phyloP scores from a whole-genome alignment of 768 basidiomycete species.

The Hydnum rufescens region DNA sequence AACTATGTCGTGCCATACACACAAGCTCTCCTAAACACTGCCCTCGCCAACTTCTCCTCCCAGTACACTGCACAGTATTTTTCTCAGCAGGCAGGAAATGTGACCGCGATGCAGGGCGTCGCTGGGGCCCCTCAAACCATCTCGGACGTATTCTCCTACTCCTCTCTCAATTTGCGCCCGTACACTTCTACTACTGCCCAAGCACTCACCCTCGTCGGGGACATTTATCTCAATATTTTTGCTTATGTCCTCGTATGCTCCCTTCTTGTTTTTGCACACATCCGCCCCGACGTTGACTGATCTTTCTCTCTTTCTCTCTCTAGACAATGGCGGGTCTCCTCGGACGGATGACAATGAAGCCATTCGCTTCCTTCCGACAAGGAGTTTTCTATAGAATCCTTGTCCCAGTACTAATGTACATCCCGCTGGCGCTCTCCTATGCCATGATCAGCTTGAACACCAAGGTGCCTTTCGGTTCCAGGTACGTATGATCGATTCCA shows the following conservation, averaged over 20 bases:
- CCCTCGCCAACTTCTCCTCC: slow-evolving; percentile 4
- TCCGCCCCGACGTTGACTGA: too few relatives aligned
- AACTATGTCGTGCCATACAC: slow-evolving; percentile 23
- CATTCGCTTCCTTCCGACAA: too few relatives aligned
- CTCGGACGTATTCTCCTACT: slow-evolving; percentile 18
- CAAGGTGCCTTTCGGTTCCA: slow-evolving; percentile 21
- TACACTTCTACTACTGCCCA: slow-evolving; percentile 15
- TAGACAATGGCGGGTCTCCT: slow-evolving; percentile 18
- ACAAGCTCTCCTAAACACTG: slow-evolving; percentile 13
- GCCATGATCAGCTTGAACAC: slow-evolving; percentile 26
- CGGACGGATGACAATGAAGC: slow-evolving; percentile 17
- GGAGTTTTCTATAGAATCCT: too few relatives aligned
- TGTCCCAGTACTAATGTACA: slow-evolving; percentile 21
- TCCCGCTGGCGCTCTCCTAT: slow-evolving; percentile 23
- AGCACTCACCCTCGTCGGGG: slow-evolving; percentile 26
- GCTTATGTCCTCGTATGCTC: too few relatives aligned
- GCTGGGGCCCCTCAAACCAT: slow-evolving; percentile 24
- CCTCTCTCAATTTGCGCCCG: slow-evolving; percentile 22
- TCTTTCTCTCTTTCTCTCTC: slow-evolving; percentile 12
- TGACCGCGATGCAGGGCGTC: slow-evolving; percentile 22
- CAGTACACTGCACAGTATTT: slow-evolving; percentile 9
- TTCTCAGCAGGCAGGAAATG: slow-evolving; percentile 16
- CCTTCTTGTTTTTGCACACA: too few relatives aligned
- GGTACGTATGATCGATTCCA: too few relatives aligned
- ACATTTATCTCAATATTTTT: too few relatives aligned